Conservation (phyloP, 2,329 filamentous ascomycete genomes). For the Sordariomycetes sp. region DNA sequence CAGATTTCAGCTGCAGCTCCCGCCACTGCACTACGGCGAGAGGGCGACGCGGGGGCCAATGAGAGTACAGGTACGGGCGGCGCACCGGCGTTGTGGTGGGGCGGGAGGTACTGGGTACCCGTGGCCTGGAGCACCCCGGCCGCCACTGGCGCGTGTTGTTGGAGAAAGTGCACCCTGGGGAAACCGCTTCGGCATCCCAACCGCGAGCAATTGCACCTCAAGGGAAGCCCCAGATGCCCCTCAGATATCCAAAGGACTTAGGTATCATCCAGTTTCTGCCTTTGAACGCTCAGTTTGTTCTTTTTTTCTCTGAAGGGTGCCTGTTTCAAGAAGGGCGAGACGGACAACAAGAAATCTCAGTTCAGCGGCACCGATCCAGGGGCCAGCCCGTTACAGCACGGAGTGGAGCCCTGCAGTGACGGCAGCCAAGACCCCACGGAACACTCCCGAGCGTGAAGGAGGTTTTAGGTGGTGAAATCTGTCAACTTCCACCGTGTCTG, state of each 20-base stretch:
- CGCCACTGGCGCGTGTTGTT: neutral
- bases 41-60: neutral
- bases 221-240: too few relatives aligned
- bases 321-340: too few relatives aligned
- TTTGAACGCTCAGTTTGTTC: too few relatives aligned
- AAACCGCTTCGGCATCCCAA: neutral
- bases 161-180: neutral
- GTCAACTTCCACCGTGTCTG: neutral
- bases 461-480: neutral
- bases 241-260: too few relatives aligned
- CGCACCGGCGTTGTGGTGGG: neutral
- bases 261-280: too few relatives aligned
- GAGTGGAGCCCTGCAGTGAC: neutral
- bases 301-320: too few relatives aligned
- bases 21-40: conserved; percentile 1
- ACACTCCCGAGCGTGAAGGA: neutral
- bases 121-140: neutral
- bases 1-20: conserved; percentile 27
- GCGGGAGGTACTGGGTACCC: neutral
- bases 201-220: too few relatives aligned
- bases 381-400: neutral
- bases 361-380: neutral
- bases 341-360: neutral
- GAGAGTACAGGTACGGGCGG: neutral
- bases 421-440: neutral